Base-by-base conservation (phyloP, 352 stramenopile species). In the Pythium brachiatum region DNA sequence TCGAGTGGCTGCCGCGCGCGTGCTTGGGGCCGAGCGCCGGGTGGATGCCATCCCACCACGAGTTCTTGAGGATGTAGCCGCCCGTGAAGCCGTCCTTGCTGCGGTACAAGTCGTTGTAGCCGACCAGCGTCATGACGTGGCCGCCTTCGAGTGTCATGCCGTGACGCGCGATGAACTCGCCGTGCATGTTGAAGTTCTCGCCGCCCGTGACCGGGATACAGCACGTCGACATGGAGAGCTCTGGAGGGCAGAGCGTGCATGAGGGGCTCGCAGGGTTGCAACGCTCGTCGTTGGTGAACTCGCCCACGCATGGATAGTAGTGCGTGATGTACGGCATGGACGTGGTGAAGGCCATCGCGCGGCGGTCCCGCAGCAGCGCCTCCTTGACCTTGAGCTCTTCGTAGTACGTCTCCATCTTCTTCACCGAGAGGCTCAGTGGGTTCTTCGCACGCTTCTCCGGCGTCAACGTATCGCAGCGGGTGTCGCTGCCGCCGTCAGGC, bases 21-120 rank as follows among this genome's bases (percentile, higher is more conserved):
- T 87, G 81, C 57, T 48, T 78, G 2, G 81, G 79, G 23, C 81
- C 81, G 18, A 90, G 77, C 23, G 66, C 60, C 0, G 78, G 81
- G 60, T 86, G 74, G 25, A 86, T 80, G 31, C 79, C 76, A 43
- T 90, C 79, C 47, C 72, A 82, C 79, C 81, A 90, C 60, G 81
- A 90, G 72, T 90, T 90, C 70, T 90, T 90, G 36, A 90, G 70
- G 53, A 90, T 86, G 58, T 84, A 88, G 41, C 79, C 79, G 32
- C 79, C 81, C 0, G 76, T 88, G 62, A 73, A 84, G 58, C 81
- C 79, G 44, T 88, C 75, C 34, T 79, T 76, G 20, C 73, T 85
- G 26, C 72, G 78, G 62, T 75, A 89, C 21, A 83, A 56, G 32
- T 90, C 81, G 57, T 88, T 88, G 69, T 84, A 90, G 20, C 78